phyloP scores from a whole-genome alignment of 768 basidiomycete species.

The Dictyophora rubrovolvata region DNA sequence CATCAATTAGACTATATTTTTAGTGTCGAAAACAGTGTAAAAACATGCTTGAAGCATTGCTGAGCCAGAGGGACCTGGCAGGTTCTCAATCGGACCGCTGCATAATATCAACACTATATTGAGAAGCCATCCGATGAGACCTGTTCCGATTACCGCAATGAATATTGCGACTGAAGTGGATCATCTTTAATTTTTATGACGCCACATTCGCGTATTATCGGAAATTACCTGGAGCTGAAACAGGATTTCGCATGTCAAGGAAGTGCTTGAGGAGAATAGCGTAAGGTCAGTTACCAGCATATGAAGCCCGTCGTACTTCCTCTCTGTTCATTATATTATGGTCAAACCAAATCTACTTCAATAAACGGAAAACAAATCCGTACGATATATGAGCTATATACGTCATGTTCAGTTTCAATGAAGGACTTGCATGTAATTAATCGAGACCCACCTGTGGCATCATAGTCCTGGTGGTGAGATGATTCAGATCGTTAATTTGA shows the following conservation, averaged over 20 bases:
- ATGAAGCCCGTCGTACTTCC: constrained; percentile 71
- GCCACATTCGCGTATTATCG: neutral
- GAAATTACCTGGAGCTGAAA: constrained; percentile 2
- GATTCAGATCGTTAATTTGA: neutral
- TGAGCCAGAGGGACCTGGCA: constrained; percentile 61
- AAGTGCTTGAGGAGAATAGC: neutral
- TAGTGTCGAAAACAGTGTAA: neutral
- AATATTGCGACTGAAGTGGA: constrained; percentile 37
- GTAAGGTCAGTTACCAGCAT: constrained; percentile 39
- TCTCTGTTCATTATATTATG: constrained; percentile 34
- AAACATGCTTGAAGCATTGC: constrained; percentile 54
- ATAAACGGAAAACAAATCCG: constrained; percentile 18
- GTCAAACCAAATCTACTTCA: neutral
- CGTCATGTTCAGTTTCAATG: neutral
- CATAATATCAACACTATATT: constrained; percentile 84
- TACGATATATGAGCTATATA: constrained; percentile 64
- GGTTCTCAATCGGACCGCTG: constrained; percentile 57
- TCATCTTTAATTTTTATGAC: neutral
- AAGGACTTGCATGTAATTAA: neutral
- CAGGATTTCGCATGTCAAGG: too few relatives aligned
- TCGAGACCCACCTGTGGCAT: constrained; percentile 37
- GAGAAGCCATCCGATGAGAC: constrained; percentile 73
- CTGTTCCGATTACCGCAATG: constrained; percentile 67
- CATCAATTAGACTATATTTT: neutral
- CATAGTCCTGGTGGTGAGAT: constrained; percentile 46